Base-by-base conservation (phyloP, 2,329 filamentous ascomycete genomes). In the Penicillium sclerotigenum region DNA sequence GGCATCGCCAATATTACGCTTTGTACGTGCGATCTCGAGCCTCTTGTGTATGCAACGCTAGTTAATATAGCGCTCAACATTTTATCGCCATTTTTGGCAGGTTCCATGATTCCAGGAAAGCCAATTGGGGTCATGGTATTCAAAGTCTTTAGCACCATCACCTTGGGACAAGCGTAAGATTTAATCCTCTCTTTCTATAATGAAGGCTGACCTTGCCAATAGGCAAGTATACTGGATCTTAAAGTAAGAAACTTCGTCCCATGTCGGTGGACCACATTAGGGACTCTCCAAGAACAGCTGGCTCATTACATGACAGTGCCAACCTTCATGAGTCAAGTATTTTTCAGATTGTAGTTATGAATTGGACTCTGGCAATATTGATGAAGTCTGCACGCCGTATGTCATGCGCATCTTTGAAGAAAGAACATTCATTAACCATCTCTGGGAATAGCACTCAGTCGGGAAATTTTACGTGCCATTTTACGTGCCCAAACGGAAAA, bases 391-490 rank as follows among this genome's bases (percentile, higher is more conserved):
- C 62, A 66, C 67, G 0, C 60, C 62, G 68, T 68, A 52, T 66
- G 70, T 68, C 53, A 16, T n/a, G 9, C 5, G 22, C 4, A 37
- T 9, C 7, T 60, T 20, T 29, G n/a, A 36, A 51, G 54, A 28
- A 28, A 26, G 26, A n/a, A 26, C 62, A 63, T 22, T 4, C 2
- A 10, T 18, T 31, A 22, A 38, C 18, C 14, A 34, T 37, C 41
- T 8, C 29, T 34, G 8, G 6, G n/a, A 40, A 13, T 28, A 66
- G 64, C 31, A 40, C 50, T 57, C 73, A 79, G 46, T 77, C 83
- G 66, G 77, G 78, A 57, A 85, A 85, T 46, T 78, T 84, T 61
- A 81, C 77, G 5, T 84, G 81, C 64, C 81, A 85, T 46, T 78
- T 84, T 61, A 81, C 77, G 5, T 84, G 81, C 64, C 81, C 82